Percentiles rank a stretch among this genome's conserved stretches.
These are phyloP conservation scores for Podospora australis DNA, from an alignment of 495 filamentous ascomycete genomes.

Conservation along the genomic window DNA sequence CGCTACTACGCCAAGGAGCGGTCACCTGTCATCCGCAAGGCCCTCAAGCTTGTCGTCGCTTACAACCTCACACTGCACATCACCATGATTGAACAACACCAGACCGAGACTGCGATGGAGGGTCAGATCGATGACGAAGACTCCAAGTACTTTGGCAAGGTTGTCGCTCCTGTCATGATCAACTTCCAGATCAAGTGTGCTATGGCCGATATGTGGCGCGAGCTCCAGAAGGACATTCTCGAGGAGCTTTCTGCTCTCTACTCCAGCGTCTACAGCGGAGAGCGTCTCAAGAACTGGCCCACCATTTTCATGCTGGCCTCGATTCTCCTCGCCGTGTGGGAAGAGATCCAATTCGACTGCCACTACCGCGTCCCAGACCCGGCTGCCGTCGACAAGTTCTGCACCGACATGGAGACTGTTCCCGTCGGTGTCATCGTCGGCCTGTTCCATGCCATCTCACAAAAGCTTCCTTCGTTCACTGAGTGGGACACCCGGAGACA, in stretches of 20 bases:
- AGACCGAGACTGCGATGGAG: slow-evolving; percentile 67
- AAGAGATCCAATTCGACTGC: slow-evolving; percentile 95
- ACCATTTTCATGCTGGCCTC: slow-evolving; percentile 93
- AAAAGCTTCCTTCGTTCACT: slow-evolving; percentile 80
- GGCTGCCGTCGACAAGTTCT: slow-evolving; percentile 81
- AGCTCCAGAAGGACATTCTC: slow-evolving; percentile 86
- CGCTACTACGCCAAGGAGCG: slow-evolving; percentile 79
- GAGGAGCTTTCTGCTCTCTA: slow-evolving; percentile 86
- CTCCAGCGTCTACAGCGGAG: slow-evolving; percentile 87
- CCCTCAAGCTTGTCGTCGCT: slow-evolving; percentile 81
- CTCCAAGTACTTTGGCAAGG: slow-evolving; percentile 80
- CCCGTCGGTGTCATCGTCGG: slow-evolving; percentile 92
- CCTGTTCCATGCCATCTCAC: slow-evolving; percentile 90
- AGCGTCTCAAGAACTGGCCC: slow-evolving; percentile 93
- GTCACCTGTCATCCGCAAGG: slow-evolving; percentile 80
- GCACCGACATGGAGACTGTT: slow-evolving; percentile 86
- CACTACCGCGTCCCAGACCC: slow-evolving; percentile 84
- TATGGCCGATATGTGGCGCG: slow-evolving; percentile 92
- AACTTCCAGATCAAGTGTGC: slow-evolving; percentile 97
- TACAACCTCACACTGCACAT: slow-evolving; percentile 91
- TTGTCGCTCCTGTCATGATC: slow-evolving; percentile 90
- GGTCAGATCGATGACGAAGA: slow-evolving; percentile 73
- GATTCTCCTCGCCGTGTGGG: slow-evolving; percentile 86
- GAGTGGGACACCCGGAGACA: slow-evolving; percentile 90
- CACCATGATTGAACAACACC: slow-evolving; percentile 81